These are phyloP conservation scores for Penicillium diatomitis DNA, from an alignment of 495 filamentous ascomycete species.

Conservation along the genomic window DNA sequence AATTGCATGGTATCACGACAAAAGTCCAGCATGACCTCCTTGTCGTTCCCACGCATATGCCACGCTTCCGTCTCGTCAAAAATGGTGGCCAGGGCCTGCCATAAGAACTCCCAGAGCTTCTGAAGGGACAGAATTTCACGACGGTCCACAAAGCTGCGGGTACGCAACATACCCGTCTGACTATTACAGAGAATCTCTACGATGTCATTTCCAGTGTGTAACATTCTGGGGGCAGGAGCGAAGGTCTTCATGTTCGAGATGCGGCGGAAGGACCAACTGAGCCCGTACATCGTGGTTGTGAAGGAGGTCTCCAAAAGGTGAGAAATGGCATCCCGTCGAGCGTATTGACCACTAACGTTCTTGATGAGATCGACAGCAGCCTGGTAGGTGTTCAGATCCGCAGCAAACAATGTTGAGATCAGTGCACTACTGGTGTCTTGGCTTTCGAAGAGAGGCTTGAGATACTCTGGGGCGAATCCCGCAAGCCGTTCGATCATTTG, in stretches of 20 bases:
- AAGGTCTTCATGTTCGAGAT: slow-evolving; percentile 53
- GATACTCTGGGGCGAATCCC: slow-evolving; percentile 57
- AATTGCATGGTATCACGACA: slow-evolving; percentile 90
- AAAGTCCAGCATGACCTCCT: slow-evolving; percentile 75
- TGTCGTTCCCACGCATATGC: slow-evolving; percentile 59
- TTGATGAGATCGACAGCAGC: slow-evolving; percentile 74
- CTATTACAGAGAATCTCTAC: slow-evolving; percentile 76
- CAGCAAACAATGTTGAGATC: slow-evolving; percentile 59
- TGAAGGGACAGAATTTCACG: slow-evolving; percentile 55
- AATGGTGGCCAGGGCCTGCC: slow-evolving; percentile 69
- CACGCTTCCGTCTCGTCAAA: slow-evolving; percentile 76
- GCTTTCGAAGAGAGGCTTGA: slow-evolving; percentile 55
- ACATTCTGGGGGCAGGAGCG: slow-evolving; percentile 56
- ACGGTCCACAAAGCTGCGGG: slow-evolving; percentile 45
- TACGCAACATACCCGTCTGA: slow-evolving; percentile 68
- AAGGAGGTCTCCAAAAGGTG: slow-evolving; percentile 58
- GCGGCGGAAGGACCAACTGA: slow-evolving; percentile 50
- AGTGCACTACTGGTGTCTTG: slow-evolving; percentile 55
- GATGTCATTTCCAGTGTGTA: slow-evolving; percentile 67
- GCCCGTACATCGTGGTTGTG: slow-evolving; percentile 47
- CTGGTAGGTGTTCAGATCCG: slow-evolving; percentile 59
- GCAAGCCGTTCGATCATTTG: slow-evolving; percentile 66
- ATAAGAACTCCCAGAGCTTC: slow-evolving; percentile 73
- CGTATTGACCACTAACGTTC: slow-evolving; percentile 58
- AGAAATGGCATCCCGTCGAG: slow-evolving; percentile 64